These are phyloP conservation scores for Rhodotorula sp. DNA, from an alignment of 1,284 basidiomycete species.

Conservation along the genomic window DNA sequence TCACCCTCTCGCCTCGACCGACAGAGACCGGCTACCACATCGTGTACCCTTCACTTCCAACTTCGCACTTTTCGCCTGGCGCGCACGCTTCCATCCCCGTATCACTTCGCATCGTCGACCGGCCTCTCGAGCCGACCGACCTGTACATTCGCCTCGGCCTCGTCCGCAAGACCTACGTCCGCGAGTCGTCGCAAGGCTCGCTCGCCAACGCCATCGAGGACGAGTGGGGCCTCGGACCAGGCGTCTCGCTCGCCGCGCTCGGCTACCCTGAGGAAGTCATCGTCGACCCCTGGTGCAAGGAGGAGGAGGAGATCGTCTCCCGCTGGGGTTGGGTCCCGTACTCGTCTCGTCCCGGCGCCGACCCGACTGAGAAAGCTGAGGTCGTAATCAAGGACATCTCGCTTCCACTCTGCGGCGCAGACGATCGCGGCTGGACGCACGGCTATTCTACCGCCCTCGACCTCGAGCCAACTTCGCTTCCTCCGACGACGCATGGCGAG, in stretches of 20 bases:
- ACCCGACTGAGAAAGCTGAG: constrained; percentile 42
- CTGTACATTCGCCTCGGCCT: constrained; percentile 46
- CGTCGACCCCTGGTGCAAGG: constrained; percentile 44
- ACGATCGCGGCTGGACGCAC: constrained; percentile 41
- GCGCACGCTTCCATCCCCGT: constrained; percentile 44
- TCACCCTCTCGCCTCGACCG: constrained; percentile 37
- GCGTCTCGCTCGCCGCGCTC: constrained; percentile 29
- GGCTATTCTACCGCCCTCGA: constrained; percentile 47
- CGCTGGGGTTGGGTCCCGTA: constrained; percentile 50
- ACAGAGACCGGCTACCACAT: constrained; percentile 44
- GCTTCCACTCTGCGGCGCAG: constrained; percentile 42
- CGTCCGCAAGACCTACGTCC: constrained; percentile 46
- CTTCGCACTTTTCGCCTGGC: constrained; percentile 45
- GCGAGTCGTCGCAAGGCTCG: constrained; percentile 39
- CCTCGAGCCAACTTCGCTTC: constrained; percentile 42
- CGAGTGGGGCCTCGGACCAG: constrained; percentile 36
- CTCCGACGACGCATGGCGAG: constrained; percentile 43
- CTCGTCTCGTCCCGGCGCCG: constrained; percentile 43
- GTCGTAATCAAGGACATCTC: constrained; percentile 45
- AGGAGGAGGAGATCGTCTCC: constrained; percentile 50
- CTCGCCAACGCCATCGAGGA: constrained; percentile 37
- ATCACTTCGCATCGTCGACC: constrained; percentile 45
- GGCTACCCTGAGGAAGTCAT: constrained; percentile 44
- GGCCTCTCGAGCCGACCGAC: constrained; percentile 46
- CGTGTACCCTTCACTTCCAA: constrained; percentile 45